Base-by-base conservation (phyloP, 2,329 filamentous ascomycete genomes). In the Lasiodiplodia hormozganensis region DNA sequence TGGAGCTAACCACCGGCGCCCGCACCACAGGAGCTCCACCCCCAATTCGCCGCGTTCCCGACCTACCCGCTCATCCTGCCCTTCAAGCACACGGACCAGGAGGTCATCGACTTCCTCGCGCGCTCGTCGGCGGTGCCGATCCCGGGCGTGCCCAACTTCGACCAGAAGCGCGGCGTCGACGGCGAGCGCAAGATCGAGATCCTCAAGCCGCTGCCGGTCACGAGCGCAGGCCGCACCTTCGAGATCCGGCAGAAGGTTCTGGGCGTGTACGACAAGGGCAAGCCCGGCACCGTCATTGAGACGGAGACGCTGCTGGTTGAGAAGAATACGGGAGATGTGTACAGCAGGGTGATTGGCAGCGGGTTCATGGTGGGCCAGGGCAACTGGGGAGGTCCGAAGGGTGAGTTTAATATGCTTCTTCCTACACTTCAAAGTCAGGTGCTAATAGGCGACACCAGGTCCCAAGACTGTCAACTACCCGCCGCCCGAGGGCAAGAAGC, bases 311-410 rank as follows among this genome's bases (percentile, higher is more conserved):
- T 91, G 67, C 86, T 96, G 56, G 91, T 96, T 25, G 92, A 96
- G 72, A 87, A 84, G 66, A 82, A 82, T 69, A 87, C 81, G 2
- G 90, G 88, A 34, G 91, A 95, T 70, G 86, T 92, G 23, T 96
- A 94, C 80, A 85, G 85, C 16, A 87, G 89, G 73, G 87, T 89
- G 70, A 85, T 90, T 49, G 89, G 89, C 62, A 92, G 88, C 74
- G 88, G 86, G 25, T 96, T 97, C 81, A 95, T 90, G 77, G 89
- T 96, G 69, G 92, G 87, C 2, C 93, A 96, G 74, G 89, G 89
- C n/a, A 83, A 83, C 49, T 97, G 94, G 94, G 92, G 92, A 72
- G 94, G 94, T 0, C 94, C 94, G 49, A 97, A 97, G 83, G 94
- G 93, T 86, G 72, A 75, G 78, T 60, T 11, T 25, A 23, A 5